Conservation (phyloP, 225 moss, liverwort and hornwort species). For the Lunularia cruciata region DNA sequence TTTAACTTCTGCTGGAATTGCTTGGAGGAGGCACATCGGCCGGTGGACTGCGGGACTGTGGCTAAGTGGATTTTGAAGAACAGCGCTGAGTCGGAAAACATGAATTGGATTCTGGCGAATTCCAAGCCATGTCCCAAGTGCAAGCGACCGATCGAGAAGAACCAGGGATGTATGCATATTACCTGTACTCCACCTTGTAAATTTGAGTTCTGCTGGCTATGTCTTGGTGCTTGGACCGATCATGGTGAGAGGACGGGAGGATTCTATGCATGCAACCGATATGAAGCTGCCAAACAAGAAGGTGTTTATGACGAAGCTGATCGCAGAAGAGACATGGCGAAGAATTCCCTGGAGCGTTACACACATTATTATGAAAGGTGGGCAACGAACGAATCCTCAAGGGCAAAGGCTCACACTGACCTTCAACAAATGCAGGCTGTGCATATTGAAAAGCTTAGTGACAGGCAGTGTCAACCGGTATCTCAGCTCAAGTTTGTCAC, state of each 20-base stretch:
- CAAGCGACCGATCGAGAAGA: constrained; percentile 99
- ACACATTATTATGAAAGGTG: constrained; percentile 99
- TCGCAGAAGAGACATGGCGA: constrained; percentile 98
- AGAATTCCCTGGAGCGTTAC: constrained; percentile 97
- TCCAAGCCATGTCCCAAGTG: constrained; percentile 99
- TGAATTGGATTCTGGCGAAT: constrained; percentile 99
- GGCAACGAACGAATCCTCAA: constrained; percentile 98
- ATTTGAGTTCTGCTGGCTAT: constrained; percentile 83
- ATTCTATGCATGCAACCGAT: constrained; percentile 98
- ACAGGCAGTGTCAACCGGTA: constrained; percentile 96
- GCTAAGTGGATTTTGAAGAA: constrained; percentile 97
- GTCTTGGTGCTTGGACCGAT: constrained; percentile 98
- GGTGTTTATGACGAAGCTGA: constrained; percentile 94
- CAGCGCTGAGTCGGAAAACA: constrained; percentile 98
- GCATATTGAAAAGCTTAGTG: constrained; percentile 96
- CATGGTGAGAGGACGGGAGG: constrained; percentile 98
- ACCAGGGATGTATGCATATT: constrained; percentile 99
- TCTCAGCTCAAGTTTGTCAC: constrained; percentile 98
- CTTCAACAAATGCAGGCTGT: constrained; percentile 88
- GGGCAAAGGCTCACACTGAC: constrained; percentile 89
- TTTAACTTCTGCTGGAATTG: constrained; percentile 96
- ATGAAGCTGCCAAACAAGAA: constrained; percentile 96
- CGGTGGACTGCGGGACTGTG: constrained; percentile 96
- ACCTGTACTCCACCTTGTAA: constrained; percentile 99
- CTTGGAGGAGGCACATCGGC: constrained; percentile 97